Evolutionary conservation across 2,329 filamentous ascomycete species (phyloP).

Genomic region (Hypoxylon rubiginosum): DNA sequence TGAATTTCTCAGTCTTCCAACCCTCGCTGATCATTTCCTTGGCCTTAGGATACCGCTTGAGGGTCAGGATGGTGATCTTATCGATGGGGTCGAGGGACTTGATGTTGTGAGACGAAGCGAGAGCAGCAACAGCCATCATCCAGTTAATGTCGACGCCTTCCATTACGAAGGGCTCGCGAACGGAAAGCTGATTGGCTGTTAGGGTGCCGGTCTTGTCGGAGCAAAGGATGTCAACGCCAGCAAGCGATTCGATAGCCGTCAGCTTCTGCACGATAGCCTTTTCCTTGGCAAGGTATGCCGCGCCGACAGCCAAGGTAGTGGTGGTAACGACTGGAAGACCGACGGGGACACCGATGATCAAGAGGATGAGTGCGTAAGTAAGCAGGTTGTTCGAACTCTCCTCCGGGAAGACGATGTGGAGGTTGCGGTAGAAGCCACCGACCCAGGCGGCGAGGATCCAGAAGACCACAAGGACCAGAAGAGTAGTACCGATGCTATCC

Average conservation of each 20-base stretch:
- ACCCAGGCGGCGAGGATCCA: conserved; percentile 79
- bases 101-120: conserved; percentile 80
- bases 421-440: conserved; percentile 79
- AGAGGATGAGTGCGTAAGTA: conserved; percentile 73
- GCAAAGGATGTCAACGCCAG: conserved; percentile 80
- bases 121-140: conserved; percentile 82
- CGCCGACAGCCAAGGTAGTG: conserved; percentile 79
- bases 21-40: conserved; percentile 79
- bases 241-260: conserved; percentile 79
- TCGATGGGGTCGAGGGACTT: conserved; percentile 82
- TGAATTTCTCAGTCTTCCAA: conserved; percentile 84
- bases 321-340: conserved; percentile 81
- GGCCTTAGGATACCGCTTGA: conserved; percentile 80
- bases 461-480: conserved; percentile 79
- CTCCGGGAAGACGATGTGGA: conserved; percentile 71
- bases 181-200: conserved; percentile 77
- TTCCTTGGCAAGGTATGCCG: conserved; percentile 78
- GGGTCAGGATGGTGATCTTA: conserved; percentile 79
- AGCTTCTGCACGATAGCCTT: conserved; percentile 82
- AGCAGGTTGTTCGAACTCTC: conserved; percentile 71
- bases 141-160: conserved; percentile 81
- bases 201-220: conserved; percentile 83
- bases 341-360: conserved; percentile 81
- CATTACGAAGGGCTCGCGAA: conserved; percentile 79
- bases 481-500: conserved; percentile 79